These are phyloP conservation scores for Calocybe gangraenosa DNA, from an alignment of 768 basidiomycete genomes.

Conservation along the genomic window DNA sequence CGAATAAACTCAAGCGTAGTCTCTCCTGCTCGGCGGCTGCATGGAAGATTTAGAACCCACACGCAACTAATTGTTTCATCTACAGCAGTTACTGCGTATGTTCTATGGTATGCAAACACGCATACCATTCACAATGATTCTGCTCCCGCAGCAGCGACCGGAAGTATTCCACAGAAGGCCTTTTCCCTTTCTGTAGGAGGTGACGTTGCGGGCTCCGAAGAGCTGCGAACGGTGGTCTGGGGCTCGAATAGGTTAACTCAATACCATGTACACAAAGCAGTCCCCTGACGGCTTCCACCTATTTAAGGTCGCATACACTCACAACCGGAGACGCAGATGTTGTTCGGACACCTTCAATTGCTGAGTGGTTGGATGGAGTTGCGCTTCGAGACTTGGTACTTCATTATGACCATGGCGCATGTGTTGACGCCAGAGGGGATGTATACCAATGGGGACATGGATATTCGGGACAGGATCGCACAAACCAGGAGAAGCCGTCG, in stretches of 20 bases:
- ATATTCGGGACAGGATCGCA: constrained; percentile 38
- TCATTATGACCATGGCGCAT: constrained; percentile 64
- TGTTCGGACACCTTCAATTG: constrained; percentile 47
- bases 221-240: constrained; percentile 57
- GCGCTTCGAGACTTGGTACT: constrained; percentile 73
- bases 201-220: constrained; percentile 21
- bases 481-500: constrained; percentile 31
- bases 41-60: constrained; percentile 12
- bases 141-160: constrained; percentile 3
- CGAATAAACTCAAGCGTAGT: constrained; percentile 21
- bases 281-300: neutral
- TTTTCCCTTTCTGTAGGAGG: constrained; percentile 7
- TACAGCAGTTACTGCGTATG: constrained; percentile 28
- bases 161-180: constrained; percentile 13
- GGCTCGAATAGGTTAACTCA: constrained; percentile 77
- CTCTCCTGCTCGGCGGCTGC: constrained; percentile 15
- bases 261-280: too few species aligned
- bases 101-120: constrained; percentile 34
- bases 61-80: constrained; percentile 22
- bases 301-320: constrained; percentile 41
- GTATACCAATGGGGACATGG: constrained; percentile 82
- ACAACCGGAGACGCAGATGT: constrained; percentile 34
- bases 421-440: constrained; percentile 75
- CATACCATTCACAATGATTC: constrained; percentile 30
- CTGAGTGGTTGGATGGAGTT: constrained; percentile 57